Percentiles rank a stretch among this genome's conserved stretches.
Evolutionary conservation across 805 yeast genomes (phyloP).

Genomic region (Cyberlindnera samutprakarnensis): DNA sequence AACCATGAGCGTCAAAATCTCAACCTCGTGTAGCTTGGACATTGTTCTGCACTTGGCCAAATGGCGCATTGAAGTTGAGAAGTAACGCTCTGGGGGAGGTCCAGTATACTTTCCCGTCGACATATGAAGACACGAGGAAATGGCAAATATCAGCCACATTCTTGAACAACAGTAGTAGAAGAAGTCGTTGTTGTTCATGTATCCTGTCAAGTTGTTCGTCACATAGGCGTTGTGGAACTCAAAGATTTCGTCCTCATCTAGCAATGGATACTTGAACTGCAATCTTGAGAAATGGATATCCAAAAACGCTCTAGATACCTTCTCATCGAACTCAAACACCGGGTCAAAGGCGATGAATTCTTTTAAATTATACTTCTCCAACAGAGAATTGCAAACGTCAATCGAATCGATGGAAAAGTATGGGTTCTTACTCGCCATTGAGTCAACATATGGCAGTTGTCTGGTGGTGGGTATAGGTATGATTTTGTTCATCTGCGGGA

Average conservation of each 20-base stretch:
- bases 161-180: constrained; percentile 49
- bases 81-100: constrained; percentile 46
- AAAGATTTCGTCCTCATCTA: constrained; percentile 44
- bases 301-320: constrained; percentile 40
- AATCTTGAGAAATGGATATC: constrained; percentile 49
- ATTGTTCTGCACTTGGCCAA: constrained; percentile 37
- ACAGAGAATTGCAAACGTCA: constrained; percentile 32
- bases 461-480: constrained; percentile 8
- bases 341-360: constrained; percentile 42
- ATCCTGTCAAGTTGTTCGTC: constrained; percentile 24
- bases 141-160: constrained; percentile 47
- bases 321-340: constrained; percentile 42
- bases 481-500: constrained; percentile 5
- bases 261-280: constrained; percentile 49
- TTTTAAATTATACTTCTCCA: constrained; percentile 39
- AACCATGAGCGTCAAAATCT: constrained; percentile 43
- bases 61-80: constrained; percentile 53
- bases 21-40: constrained; percentile 39
- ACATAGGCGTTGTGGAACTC: constrained; percentile 44
- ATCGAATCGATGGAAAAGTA: constrained; percentile 26
- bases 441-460: constrained; percentile 12
- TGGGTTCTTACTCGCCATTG: constrained; percentile 1
- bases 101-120: constrained; percentile 51
- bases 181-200: constrained; percentile 31
- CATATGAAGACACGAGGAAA: constrained; percentile 44